phyloP scores from a whole-genome alignment of 2,329 filamentous ascomycete species.

The Magnaporthiopsis rhizophila region DNA sequence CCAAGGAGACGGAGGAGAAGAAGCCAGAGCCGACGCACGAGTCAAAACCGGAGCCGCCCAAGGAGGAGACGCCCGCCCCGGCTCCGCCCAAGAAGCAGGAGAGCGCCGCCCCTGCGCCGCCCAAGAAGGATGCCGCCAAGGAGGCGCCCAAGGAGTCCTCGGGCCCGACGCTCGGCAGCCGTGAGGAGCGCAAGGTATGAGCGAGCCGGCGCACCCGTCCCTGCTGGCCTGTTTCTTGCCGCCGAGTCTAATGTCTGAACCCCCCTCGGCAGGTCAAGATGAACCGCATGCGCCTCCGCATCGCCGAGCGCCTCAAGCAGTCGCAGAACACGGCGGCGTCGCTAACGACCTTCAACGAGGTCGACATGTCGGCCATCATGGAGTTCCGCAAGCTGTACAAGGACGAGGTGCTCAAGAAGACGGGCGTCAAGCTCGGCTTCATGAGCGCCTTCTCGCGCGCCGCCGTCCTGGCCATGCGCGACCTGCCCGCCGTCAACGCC shows the following conservation, averaged over 20 bases:
- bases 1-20: conserved; percentile 10
- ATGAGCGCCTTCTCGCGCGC: conserved; percentile 97
- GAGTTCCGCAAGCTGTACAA: conserved; percentile 97
- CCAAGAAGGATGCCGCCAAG: conserved; percentile 21
- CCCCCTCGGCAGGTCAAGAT: too few relatives aligned
- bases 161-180: conserved; percentile 51
- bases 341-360: conserved; percentile 97
- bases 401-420: conserved; percentile 92
- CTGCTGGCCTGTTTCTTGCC: too few relatives aligned
- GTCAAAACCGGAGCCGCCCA: conserved; percentile 26
- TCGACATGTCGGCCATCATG: conserved; percentile 97
- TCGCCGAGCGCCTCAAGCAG: conserved; percentile 96
- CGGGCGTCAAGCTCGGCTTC: conserved; percentile 96
- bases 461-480: conserved; percentile 83
- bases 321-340: conserved; percentile 98
- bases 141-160: conserved; percentile 28
- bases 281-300: conserved; percentile 98
- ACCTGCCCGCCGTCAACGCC: conserved; percentile 90
- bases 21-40: conserved; percentile 35
- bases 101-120: conserved; percentile 16
- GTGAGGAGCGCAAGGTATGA: conserved; percentile 81
- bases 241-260: too few relatives aligned
- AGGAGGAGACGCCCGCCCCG: conserved; percentile 24
- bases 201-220: too few relatives aligned
- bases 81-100: conserved; percentile 25